These are phyloP conservation scores for Saccharomyces paradoxus DNA, from an alignment of 805 yeast species.

Conservation along the genomic window DNA sequence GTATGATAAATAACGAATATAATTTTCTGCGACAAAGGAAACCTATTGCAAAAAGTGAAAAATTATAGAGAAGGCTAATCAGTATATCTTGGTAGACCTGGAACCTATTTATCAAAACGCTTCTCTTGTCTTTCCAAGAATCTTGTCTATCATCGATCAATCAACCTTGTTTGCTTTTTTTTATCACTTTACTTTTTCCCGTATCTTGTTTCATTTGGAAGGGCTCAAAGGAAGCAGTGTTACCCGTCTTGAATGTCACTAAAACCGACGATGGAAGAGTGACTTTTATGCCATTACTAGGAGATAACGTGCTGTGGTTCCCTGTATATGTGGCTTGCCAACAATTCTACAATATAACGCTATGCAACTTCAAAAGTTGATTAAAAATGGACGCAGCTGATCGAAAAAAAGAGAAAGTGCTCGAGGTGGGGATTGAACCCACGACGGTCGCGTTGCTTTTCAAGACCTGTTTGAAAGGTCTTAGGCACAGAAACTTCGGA, in stretches of 20 bases:
- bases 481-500: constrained; percentile 23
- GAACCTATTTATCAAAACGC: not conserved
- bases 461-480: constrained; percentile 17
- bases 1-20: not conserved
- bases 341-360: not conserved
- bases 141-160: not conserved
- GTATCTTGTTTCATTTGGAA: not conserved
- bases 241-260: not conserved
- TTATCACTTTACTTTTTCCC: not conserved
- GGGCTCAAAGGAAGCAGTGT: not conserved
- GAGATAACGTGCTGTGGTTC: not conserved
- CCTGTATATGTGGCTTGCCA: not conserved
- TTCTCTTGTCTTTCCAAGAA: not conserved
- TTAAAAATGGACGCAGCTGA: not conserved
- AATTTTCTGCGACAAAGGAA: not conserved
- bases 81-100: not conserved
- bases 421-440: constrained; percentile 72
- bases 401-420: constrained; percentile 35
- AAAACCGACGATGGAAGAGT: not conserved
- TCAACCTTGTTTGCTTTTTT: not conserved
- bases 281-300: not conserved
- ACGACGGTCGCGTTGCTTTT: constrained; percentile 71
- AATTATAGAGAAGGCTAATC: not conserved
- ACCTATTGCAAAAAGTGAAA: not conserved
- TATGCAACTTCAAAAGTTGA: not conserved